phyloP scores from a whole-genome alignment of 1,284 basidiomycete genomes.

The Trichosporon sp. region DNA sequence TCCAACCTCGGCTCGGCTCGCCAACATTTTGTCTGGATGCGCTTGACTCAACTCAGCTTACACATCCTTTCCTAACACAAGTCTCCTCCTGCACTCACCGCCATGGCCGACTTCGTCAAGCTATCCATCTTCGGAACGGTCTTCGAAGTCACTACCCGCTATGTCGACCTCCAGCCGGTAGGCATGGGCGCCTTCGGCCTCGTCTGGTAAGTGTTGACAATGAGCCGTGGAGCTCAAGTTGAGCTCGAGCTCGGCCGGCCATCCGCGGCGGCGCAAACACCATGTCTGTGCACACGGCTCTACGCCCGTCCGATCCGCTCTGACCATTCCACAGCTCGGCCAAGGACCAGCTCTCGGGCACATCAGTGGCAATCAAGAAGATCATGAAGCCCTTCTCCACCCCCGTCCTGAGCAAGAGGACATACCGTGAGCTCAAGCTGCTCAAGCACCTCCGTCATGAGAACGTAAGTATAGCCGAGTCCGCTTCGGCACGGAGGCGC shows the following conservation, averaged over 20 bases:
- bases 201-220: slow-evolving; percentile 64
- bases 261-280: background rate
- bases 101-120: slow-evolving; percentile 76
- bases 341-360: slow-evolving; percentile 91
- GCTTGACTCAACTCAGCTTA: background rate
- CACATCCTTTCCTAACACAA: background rate
- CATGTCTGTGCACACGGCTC: background rate
- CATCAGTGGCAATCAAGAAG: slow-evolving; percentile 97
- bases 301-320: background rate
- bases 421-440: slow-evolving; percentile 96
- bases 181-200: slow-evolving; percentile 99
- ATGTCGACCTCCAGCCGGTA: slow-evolving; percentile 99
- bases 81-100: slow-evolving; percentile 7
- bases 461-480: slow-evolving; percentile 59
- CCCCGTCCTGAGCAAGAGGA: slow-evolving; percentile 94
- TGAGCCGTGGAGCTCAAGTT: background rate
- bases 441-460: slow-evolving; percentile 99
- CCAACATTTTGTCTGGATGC: background rate
- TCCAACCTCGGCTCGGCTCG: background rate
- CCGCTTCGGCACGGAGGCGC: background rate
- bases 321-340: slow-evolving; percentile 64
- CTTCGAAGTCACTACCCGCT: slow-evolving; percentile 84
- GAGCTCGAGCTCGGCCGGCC: too few species aligned
- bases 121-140: slow-evolving; percentile 93
- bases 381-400: slow-evolving; percentile 99